Conservation (phyloP, 139 green algal genomes). For the Chlamydomonas eustigma region DNA sequence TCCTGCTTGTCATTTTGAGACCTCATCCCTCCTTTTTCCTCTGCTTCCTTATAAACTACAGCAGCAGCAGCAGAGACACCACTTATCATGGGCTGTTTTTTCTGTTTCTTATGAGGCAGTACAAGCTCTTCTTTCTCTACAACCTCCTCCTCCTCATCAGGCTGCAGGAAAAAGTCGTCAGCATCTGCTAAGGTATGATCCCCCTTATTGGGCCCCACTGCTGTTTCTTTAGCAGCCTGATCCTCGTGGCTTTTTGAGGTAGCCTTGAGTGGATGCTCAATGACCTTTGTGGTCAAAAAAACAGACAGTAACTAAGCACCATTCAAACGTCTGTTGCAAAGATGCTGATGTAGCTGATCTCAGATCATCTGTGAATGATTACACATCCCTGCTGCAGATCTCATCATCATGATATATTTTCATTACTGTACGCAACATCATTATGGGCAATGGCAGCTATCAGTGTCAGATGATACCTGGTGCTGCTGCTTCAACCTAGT, state of each 20-base stretch:
- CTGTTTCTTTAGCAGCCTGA: too few species aligned
- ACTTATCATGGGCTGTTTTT: not conserved
- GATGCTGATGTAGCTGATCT: too few species aligned
- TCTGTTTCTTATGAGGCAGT: not conserved
- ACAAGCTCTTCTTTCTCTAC: not conserved
- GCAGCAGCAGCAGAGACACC: not conserved
- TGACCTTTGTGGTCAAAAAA: not conserved
- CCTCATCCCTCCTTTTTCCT: not conserved
- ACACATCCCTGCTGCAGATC: too few species aligned
- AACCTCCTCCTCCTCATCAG: not conserved
- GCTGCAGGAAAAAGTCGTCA: constrained; percentile 8
- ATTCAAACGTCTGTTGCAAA: too few species aligned
- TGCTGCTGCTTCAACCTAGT: constrained; percentile 6
- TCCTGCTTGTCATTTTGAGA: not conserved
- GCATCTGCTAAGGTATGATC: not conserved
- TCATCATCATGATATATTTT: too few species aligned
- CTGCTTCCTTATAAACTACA: not conserved
- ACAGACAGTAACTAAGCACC: not conserved
- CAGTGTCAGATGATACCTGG: too few species aligned
- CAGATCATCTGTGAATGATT: too few species aligned
- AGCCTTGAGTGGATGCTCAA: not conserved
- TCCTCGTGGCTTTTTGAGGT: not conserved
- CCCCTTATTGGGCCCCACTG: not conserved
- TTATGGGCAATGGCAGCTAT: too few species aligned
- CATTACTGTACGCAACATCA: too few species aligned